Conservation (phyloP, 495 filamentous ascomycete species). For the Pseudotulostoma volvatum region DNA sequence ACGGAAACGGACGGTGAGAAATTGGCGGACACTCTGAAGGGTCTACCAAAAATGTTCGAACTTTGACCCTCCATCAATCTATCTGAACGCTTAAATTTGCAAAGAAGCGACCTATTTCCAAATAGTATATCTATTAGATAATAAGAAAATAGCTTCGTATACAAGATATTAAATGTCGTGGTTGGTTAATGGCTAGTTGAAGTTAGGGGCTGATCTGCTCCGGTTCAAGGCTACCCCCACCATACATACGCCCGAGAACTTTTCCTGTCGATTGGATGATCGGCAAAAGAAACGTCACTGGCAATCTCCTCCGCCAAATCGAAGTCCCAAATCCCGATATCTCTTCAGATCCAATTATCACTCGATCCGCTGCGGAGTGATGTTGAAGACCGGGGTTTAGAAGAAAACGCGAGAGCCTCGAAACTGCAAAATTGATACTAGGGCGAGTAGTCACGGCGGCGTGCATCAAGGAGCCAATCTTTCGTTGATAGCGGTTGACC, state of each 20-base stretch:
- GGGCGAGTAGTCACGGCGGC: constrained; percentile 9
- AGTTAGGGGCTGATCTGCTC: no score
- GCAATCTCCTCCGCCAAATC: background rate
- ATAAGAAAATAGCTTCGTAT: no score
- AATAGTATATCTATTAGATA: no score
- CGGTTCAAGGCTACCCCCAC: no score
- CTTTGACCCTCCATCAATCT: no score
- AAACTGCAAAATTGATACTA: constrained; percentile 7
- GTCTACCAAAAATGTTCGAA: no score
- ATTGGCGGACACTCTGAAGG: no score
- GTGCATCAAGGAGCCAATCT: constrained; percentile 13
- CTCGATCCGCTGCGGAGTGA: constrained; percentile 3
- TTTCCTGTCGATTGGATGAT: background rate
- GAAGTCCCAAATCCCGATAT: background rate
- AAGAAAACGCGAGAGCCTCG: constrained; percentile 9
- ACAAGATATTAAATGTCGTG: no score
- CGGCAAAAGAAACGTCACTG: background rate
- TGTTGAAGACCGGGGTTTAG: constrained; percentile 10
- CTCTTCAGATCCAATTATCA: constrained; percentile 1
- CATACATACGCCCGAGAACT: background rate
- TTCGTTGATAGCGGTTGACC: constrained; percentile 8
- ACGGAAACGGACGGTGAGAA: no score
- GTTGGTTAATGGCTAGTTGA: no score
- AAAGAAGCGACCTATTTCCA: no score
- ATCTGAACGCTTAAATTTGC: no score